Conservation (phyloP, 1,284 basidiomycete species). For the Stereum hirsutum region DNA sequence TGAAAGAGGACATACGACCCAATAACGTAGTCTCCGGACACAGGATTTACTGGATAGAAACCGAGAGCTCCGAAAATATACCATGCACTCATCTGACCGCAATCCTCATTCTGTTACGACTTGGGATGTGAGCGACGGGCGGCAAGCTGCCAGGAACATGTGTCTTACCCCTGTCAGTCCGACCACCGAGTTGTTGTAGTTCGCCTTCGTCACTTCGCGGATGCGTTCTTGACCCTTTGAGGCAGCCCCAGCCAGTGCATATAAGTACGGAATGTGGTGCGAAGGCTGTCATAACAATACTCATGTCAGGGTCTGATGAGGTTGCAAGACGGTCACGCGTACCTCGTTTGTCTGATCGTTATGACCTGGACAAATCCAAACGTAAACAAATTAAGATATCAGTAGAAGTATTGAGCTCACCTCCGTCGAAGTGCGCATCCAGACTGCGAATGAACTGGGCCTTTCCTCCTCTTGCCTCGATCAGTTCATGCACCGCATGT, state of each 20-base stretch:
- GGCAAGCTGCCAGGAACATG: too few species aligned
- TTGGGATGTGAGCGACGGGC: neutral
- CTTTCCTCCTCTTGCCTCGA: conserved; percentile 58
- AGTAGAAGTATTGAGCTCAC: conserved; percentile 17
- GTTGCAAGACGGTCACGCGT: conserved; percentile 4
- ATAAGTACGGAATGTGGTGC: conserved; percentile 80
- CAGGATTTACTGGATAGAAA: conserved; percentile 82
- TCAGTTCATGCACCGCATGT: conserved; percentile 59
- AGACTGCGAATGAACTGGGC: conserved; percentile 55
- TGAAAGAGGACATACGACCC: conserved; percentile 44
- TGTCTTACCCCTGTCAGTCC: conserved; percentile 57
- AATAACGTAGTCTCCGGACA: conserved; percentile 64
- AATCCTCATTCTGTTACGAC: conserved; percentile 68
- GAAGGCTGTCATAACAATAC: conserved; percentile 43
- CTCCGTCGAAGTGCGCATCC: conserved; percentile 70
- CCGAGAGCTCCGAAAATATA: conserved; percentile 77
- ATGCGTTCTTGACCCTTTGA: conserved; percentile 65
- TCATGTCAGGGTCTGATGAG: neutral
- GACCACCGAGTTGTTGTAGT: conserved; percentile 62
- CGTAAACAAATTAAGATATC: neutral
- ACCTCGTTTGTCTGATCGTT: conserved; percentile 83
- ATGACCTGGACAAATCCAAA: conserved; percentile 38
- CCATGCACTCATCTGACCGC: conserved; percentile 87
- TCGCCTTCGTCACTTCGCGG: conserved; percentile 47
- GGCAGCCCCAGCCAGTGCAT: conserved; percentile 61